A percentile compares a stretch with the other conserved stretches of the same genome.
phyloP scores from a whole-genome alignment of 768 basidiomycete species.

The Termitomyces sp. region DNA sequence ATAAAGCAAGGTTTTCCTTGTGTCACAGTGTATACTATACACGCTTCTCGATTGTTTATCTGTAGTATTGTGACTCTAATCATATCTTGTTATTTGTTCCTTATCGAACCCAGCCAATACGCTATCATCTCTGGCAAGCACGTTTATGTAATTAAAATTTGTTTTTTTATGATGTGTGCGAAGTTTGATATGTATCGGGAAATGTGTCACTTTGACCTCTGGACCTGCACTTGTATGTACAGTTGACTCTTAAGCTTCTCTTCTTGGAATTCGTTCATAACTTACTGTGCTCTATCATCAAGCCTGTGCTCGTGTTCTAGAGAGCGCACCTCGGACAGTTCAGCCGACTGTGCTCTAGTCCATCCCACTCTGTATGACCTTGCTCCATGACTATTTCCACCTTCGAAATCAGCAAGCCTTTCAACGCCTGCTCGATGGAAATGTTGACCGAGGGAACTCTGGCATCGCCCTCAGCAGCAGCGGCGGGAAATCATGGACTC shows the following conservation, averaged over 20 bases:
- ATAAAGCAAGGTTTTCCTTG: slow-evolving; percentile 8
- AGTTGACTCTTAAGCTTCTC: too few species aligned
- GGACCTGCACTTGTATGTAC: slow-evolving; percentile 2
- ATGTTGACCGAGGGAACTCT: slow-evolving; percentile 33
- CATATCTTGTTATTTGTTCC: background rate
- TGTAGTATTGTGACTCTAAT: background rate
- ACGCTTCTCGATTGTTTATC: background rate
- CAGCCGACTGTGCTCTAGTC: slow-evolving; percentile 30
- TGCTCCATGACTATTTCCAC: slow-evolving; percentile 75
- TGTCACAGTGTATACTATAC: background rate
- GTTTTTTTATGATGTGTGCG: too few species aligned
- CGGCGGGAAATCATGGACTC: slow-evolving; percentile 56
- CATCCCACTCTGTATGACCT: slow-evolving; percentile 57
- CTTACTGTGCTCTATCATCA: slow-evolving; percentile 7
- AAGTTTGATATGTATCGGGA: background rate
- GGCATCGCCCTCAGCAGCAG: slow-evolving; percentile 37
- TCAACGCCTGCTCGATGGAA: slow-evolving; percentile 65
- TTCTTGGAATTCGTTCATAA: slow-evolving; percentile 1
- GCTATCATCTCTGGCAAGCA: too few species aligned
- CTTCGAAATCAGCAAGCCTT: slow-evolving; percentile 74
- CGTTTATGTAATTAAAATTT: too few species aligned
- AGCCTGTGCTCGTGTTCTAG: slow-evolving; percentile 19
- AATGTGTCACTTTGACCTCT: slow-evolving; percentile 5
- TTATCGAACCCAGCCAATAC: background rate
- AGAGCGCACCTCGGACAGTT: slow-evolving; percentile 22